Evolutionary conservation across 345 rosid species (phyloP), one percentile per base, ranked within the genome.

Genomic region (Eucalyptus regnans): DNA sequence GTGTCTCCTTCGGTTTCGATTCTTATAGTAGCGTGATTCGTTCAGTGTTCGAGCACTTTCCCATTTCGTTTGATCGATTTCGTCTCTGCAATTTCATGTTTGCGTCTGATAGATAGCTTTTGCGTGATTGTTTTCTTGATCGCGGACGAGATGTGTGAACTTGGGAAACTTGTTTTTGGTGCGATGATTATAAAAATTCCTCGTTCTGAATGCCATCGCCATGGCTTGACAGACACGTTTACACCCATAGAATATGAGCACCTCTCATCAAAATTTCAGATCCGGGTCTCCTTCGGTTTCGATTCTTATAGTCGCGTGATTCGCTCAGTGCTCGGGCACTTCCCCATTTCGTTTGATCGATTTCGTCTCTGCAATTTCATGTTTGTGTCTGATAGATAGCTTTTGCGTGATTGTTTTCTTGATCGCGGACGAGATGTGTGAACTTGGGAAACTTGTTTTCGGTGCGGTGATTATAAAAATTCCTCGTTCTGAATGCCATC

Each of bases 141-240:
- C 8, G 29, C 27, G 4, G 84, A 76, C 23, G 27, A 41, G 84
- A 76, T 76, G 14, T 76, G 48, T 10, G 84, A 76, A 41, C 84
- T 22, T 25, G 84, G 84, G 13, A 12, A 76, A 76, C 29, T 41
- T 22, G 7, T 20, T 76, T 71, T 76, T 41, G 87, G 84, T 86
- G 91, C 87, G 80, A 86, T 91, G 93, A 91, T 91, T 91, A 88
- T 48, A 89, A 86, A 58, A 91, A 91, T 90, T 89, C 89, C 88
- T 91, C 89, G 91, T 90, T 60, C 91, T 91, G 91, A 90, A 90
- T 89, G 91, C 90, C 54, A 90, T 87, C n/a, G 90, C 91, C 90
- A 64, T 86, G 86, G 89, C 89, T 51, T 76, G 89, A 88, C 48
- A 88, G 89, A 88, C 89, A 9, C 80, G 1, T 87, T 46, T 87